phyloP scores from a whole-genome alignment of 352 stramenopile species.

The Thraustochytrium striatum region DNA sequence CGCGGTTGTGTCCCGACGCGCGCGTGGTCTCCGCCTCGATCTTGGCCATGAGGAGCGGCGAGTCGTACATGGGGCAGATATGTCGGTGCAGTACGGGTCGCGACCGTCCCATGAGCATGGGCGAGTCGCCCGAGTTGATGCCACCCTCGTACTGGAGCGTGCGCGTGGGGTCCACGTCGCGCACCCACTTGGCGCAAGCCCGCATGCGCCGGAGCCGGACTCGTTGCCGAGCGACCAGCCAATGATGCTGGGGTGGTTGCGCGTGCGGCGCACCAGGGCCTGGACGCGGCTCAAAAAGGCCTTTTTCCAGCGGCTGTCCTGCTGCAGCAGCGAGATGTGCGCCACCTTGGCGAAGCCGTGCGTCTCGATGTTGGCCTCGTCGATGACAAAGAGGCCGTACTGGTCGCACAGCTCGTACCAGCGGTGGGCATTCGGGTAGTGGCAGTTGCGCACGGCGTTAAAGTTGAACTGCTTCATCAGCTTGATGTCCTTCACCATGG shows the following conservation, averaged over 20 bases:
- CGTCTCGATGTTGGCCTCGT: conserved; percentile 82
- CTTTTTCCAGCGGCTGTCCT: conserved; percentile 56
- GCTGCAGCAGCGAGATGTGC: conserved; percentile 61
- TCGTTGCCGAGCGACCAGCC: conserved; percentile 68
- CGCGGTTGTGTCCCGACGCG: neutral
- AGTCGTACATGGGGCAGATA: conserved; percentile 70
- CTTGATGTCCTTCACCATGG: conserved; percentile 66
- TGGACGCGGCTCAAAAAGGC: conserved; percentile 58
- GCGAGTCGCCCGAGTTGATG: conserved; percentile 28
- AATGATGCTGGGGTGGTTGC: conserved; percentile 67
- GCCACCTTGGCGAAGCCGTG: conserved; percentile 69
- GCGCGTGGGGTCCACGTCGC: conserved; percentile 38
- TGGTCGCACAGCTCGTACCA: conserved; percentile 76
- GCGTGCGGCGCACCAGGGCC: conserved; percentile 62
- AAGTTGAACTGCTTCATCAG: conserved; percentile 77
- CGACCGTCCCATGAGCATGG: conserved; percentile 42
- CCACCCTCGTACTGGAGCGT: conserved; percentile 61
- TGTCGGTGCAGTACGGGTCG: conserved; percentile 60
- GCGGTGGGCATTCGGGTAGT: conserved; percentile 72
- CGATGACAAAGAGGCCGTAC: conserved; percentile 74
- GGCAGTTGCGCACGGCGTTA: conserved; percentile 72
- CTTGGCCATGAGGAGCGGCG: conserved; percentile 10
- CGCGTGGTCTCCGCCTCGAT: neutral
- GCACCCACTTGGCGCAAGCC: conserved; percentile 45
- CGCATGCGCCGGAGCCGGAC: conserved; percentile 57